Conservation (phyloP, 78 protist species). For the Creolimax fragrantissima region DNA sequence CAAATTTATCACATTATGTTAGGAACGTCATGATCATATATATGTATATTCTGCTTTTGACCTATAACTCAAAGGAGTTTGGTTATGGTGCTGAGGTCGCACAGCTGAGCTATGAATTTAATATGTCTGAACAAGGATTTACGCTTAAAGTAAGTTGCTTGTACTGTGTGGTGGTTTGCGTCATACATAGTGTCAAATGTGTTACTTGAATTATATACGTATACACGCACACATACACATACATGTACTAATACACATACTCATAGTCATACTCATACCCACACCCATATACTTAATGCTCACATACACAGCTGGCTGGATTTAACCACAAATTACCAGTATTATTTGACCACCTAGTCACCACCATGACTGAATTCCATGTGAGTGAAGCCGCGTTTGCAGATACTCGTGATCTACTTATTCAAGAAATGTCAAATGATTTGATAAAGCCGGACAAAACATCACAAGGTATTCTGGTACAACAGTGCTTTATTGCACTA, state of each 20-base stretch:
- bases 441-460: background rate
- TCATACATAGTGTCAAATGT: background rate
- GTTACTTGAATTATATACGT: background rate
- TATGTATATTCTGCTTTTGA: background rate
- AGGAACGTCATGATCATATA: background rate
- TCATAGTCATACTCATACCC: background rate
- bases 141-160: background rate
- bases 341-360: background rate
- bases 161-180: too few relatives aligned
- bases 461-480: background rate
- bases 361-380: background rate
- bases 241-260: background rate
- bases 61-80: background rate
- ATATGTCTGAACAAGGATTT: background rate
- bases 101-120: background rate
- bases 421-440: background rate
- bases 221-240: background rate
- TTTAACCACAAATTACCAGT: conserved; percentile 17
- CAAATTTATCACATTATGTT: too few relatives aligned
- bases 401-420: background rate
- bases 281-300: background rate
- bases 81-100: conserved; percentile 20
- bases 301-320: background rate
- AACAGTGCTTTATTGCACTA: too few relatives aligned
- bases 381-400: background rate